A percentile compares a stretch with the other conserved stretches of the same genome.
Evolutionary conservation across 1,284 basidiomycete species (phyloP).

Genomic region (Tilletia caries): DNA sequence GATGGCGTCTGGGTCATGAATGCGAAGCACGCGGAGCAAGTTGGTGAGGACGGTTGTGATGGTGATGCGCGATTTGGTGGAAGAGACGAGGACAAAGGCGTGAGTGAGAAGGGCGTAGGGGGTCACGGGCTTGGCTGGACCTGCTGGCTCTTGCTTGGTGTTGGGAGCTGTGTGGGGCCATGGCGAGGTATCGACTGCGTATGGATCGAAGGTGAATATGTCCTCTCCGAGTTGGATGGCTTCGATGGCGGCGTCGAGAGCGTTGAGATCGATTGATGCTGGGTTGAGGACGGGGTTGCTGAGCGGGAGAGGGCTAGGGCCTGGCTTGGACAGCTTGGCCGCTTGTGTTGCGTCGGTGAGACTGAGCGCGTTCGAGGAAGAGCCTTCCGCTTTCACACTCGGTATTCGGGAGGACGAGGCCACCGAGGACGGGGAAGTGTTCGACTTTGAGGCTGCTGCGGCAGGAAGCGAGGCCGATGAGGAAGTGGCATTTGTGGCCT

Average conservation of each 20-base stretch:
- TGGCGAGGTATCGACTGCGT: conserved; percentile 27
- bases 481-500: background rate
- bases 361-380: background rate
- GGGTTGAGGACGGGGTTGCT: background rate
- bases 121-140: conserved; percentile 46
- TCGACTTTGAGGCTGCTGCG: no score
- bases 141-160: conserved; percentile 14
- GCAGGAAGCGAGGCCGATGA: background rate
- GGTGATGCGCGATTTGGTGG: conserved; percentile 74
- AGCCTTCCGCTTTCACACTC: background rate
- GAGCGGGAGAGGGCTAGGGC: background rate
- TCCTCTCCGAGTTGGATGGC: conserved; percentile 46
- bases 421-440: background rate
- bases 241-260: conserved; percentile 34
- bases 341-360: background rate
- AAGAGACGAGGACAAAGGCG: conserved; percentile 68
- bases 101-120: conserved; percentile 80
- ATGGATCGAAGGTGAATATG: conserved; percentile 50
- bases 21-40: conserved; percentile 67
- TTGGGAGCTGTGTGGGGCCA: conserved; percentile 35
- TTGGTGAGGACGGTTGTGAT: conserved; percentile 81
- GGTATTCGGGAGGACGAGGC: background rate
- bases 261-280: conserved; percentile 24
- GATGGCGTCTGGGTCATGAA: conserved; percentile 68
- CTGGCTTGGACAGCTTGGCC: background rate